These are phyloP conservation scores for Aspergillus thermomutatus DNA, from an alignment of 2,329 filamentous ascomycete genomes.

Conservation along the genomic window DNA sequence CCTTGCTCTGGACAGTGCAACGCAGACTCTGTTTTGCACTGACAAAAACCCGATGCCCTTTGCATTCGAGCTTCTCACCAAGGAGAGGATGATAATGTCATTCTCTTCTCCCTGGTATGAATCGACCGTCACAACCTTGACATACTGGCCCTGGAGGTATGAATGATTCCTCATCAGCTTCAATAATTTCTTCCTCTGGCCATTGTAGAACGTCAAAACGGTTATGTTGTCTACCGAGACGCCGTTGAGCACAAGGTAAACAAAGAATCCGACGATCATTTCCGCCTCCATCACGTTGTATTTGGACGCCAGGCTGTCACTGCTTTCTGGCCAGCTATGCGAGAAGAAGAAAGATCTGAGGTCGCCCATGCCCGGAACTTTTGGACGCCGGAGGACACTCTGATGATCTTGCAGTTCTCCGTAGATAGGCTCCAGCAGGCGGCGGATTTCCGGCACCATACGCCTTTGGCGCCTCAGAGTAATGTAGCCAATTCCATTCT, in stretches of 20 bases:
- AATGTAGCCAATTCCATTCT: constrained; percentile 60
- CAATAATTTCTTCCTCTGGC: constrained; percentile 67
- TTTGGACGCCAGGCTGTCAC: constrained; percentile 62
- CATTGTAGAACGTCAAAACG: constrained; percentile 82
- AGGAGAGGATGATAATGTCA: constrained; percentile 73
- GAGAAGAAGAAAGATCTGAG: constrained; percentile 60
- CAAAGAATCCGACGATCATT: constrained; percentile 71
- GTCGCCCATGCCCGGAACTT: constrained; percentile 61
- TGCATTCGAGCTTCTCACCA: constrained; percentile 66
- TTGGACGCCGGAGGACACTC: constrained; percentile 52
- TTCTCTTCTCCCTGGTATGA: constrained; percentile 92
- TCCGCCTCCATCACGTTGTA: constrained; percentile 69
- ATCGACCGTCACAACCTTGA: constrained; percentile 76
- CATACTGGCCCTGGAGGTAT: constrained; percentile 42
- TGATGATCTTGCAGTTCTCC: constrained; percentile 55
- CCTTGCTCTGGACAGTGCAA: constrained; percentile 66
- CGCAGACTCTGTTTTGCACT: constrained; percentile 61
- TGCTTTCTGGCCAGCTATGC: constrained; percentile 63
- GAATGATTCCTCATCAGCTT: constrained; percentile 41
- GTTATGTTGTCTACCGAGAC: constrained; percentile 63
- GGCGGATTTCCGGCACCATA: constrained; percentile 67
- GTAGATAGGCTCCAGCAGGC: constrained; percentile 62
- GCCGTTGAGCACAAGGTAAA: constrained; percentile 69
- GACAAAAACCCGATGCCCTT: constrained; percentile 69
- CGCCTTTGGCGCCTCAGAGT: constrained; percentile 67